A percentile compares a stretch with the other conserved stretches of the same genome.
Conservation (phyloP, 1,284 basidiomycete species). For the Sanghuangporus baumii region DNA sequence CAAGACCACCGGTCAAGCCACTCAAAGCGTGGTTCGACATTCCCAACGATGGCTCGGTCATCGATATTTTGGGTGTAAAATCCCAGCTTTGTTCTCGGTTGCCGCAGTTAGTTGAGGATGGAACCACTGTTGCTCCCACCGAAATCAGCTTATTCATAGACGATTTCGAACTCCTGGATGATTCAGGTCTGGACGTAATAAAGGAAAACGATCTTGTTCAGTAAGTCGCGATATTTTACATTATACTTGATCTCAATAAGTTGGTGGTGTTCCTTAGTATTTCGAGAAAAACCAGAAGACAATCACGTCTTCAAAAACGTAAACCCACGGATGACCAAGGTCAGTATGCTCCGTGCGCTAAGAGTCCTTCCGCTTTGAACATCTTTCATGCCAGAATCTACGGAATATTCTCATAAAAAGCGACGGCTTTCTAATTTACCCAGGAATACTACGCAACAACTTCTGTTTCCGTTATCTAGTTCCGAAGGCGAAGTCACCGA, state of each 20-base stretch:
- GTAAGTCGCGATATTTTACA: not conserved
- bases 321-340: not conserved
- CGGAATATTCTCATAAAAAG: constrained; percentile 4
- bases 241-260: not conserved
- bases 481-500: too few species aligned
- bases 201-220: constrained; percentile 17
- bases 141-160: constrained; percentile 13
- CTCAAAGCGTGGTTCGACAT: constrained; percentile 18
- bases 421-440: not conserved
- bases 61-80: constrained; percentile 8
- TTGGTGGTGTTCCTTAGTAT: not conserved
- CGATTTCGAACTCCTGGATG: constrained; percentile 17
- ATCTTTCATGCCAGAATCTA: not conserved
- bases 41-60: not conserved
- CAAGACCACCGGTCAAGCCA: constrained; percentile 12
- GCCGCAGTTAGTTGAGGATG: constrained; percentile 1
- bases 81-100: constrained; percentile 12
- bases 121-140: not conserved
- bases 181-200: constrained; percentile 8
- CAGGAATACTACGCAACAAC: not conserved
- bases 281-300: not conserved
- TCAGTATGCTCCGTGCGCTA: not conserved
- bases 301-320: not conserved
- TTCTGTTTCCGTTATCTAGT: too few species aligned
- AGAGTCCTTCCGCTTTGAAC: not conserved